phyloP scores from a whole-genome alignment of 2,329 filamentous ascomycete species.

The Onygenales sp. region DNA sequence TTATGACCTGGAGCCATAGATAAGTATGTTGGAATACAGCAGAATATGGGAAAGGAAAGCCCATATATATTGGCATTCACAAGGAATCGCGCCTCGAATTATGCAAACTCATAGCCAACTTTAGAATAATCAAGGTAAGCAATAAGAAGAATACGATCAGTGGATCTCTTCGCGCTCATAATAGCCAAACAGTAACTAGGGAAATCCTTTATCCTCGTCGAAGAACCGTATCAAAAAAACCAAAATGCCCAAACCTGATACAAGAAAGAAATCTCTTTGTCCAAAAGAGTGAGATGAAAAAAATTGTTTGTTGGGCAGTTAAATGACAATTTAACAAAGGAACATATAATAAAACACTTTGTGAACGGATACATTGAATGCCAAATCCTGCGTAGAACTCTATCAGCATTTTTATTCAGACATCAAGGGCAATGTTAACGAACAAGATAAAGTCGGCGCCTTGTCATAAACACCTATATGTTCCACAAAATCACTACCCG shows the following conservation, averaged over 20 bases:
- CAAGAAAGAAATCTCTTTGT: constrained; percentile 1
- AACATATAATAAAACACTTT: constrained; percentile 2
- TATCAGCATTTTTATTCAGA: background rate
- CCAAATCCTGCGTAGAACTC: background rate
- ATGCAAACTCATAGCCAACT: background rate
- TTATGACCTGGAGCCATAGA: background rate
- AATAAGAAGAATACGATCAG: background rate
- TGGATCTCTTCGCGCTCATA: background rate
- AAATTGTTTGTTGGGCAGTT: background rate
- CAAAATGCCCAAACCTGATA: background rate
- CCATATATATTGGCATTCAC: background rate
- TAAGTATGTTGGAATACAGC: background rate
- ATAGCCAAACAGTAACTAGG: background rate
- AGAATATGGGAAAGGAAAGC: background rate
- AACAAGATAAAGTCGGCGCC: constrained; percentile 25
- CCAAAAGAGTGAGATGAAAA: background rate
- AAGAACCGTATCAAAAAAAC: background rate
- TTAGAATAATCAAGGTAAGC: background rate
- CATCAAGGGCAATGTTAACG: constrained; percentile 22
- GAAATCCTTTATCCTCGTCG: background rate
- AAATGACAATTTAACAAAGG: constrained; percentile 5
- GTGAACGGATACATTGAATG: background rate
- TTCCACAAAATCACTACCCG: constrained; percentile 32
- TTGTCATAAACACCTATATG: constrained; percentile 16
- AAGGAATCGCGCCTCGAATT: background rate